Evolutionary conservation across 768 basidiomycete genomes (phyloP).

Genomic region (Pseudohyphozyma bogoriensis): DNA sequence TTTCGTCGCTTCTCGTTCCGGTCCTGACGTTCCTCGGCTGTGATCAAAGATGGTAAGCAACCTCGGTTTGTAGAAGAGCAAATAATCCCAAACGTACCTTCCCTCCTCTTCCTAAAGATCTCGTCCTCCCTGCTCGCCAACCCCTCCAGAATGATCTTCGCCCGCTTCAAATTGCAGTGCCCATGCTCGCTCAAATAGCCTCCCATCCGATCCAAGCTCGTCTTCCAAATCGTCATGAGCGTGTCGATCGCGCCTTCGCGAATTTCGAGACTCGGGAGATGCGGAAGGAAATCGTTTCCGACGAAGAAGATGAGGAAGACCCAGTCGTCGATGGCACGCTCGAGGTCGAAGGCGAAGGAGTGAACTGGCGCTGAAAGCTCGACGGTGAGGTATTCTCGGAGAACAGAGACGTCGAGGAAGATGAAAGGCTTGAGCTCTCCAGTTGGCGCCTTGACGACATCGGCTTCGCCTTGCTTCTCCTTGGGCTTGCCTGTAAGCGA

Average conservation of each 20-base stretch:
- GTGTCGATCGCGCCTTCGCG: constrained; percentile 98
- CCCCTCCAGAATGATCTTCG: constrained; percentile 89
- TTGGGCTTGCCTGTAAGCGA: constrained; percentile 7
- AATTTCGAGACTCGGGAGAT: constrained; percentile 95
- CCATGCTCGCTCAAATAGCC: constrained; percentile 95
- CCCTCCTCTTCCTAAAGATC: constrained; percentile 82
- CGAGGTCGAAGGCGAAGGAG: constrained; percentile 80
- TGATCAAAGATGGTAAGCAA: constrained; percentile 4
- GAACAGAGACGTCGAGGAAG: constrained; percentile 89
- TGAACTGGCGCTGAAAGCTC: constrained; percentile 74
- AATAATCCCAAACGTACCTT: constrained; percentile 51
- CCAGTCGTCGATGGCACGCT: constrained; percentile 99
- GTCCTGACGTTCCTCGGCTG: constrained; percentile 90
- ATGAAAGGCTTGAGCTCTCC: constrained; percentile 83
- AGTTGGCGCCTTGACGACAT: constrained; percentile 43
- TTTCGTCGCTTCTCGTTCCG: constrained; percentile 72
- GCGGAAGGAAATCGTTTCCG: constrained; percentile 97
- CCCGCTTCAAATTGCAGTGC: constrained; percentile 68
- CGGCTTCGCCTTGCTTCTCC: constrained; percentile 47
- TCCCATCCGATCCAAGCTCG: constrained; percentile 86
- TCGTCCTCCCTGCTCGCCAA: constrained; percentile 90
- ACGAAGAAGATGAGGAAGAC: constrained; percentile 99
- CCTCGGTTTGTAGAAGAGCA: not conserved
- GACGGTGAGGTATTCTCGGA: constrained; percentile 95
- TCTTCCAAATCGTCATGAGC: constrained; percentile 88